Evolutionary conservation across 345 rosid species (phyloP), one percentile per base, ranked within the genome.

Genomic region (Sapria himalayana): DNA sequence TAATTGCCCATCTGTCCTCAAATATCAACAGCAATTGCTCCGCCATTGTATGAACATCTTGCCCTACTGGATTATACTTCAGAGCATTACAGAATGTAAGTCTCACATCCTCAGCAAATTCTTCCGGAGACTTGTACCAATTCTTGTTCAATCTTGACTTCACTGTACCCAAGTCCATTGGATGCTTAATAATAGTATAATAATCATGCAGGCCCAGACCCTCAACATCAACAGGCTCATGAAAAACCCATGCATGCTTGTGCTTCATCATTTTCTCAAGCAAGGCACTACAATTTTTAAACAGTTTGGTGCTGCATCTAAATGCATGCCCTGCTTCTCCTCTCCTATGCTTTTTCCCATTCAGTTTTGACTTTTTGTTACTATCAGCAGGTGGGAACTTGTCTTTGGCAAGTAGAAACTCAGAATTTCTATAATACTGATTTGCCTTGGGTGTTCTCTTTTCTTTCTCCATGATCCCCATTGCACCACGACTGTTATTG

Each of bases 391-490:
- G 95, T 19, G 99, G 95, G 44, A 91, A 68, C 76, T 77, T 84
- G 66, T 91, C 99, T 67, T 85, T 79, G 2, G 81, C 99, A 51
- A 89, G 84, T 69, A 89, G 55, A 59, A 89, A 89, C 51, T 91
- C 99, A 0, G 99, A 80, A 64, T 77, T 84, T 49, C 84, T 61
- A 43, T 91, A 91, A 31, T 70, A 91, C 56, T 77, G 93, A 67
- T 91, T 91, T 7, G 99, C 99, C 66, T 84, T 91, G 0, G 95
- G 99, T 9, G 95, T 91, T 33, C 99, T 70, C 57, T 91, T 91
- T 65, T 84, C 99, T 64, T 77, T 91, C 70, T 91, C 99, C 60
- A 73, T 52, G 38, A 34, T 51, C 59, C 84, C 99, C 39, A 49
- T 69, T 21, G 51, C 9, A 15, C 81, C 82, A 31, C 50, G 92